A percentile compares a stretch with the other conserved stretches of the same genome.
Conservation (phyloP, 805 yeast species). For the Myxozyma mucilagina region DNA sequence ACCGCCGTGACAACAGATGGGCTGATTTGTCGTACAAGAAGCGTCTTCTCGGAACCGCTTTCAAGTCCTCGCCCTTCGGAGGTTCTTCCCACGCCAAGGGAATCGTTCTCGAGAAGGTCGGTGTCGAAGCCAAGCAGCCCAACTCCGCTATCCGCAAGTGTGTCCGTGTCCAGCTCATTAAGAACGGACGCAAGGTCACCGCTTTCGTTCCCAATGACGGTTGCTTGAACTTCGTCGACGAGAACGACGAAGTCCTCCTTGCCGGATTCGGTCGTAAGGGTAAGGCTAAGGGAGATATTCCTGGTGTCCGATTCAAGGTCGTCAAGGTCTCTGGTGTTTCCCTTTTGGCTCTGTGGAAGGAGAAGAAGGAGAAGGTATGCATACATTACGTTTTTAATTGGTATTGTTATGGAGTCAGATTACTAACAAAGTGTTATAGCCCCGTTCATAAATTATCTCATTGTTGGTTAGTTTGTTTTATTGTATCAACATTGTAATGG, state of each 20-base stretch:
- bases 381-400: slow-evolving; percentile 36
- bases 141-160: slow-evolving; percentile 99
- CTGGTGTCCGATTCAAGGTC: slow-evolving; percentile 99
- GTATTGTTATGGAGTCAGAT: not conserved
- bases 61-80: slow-evolving; percentile 99
- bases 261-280: slow-evolving; percentile 99
- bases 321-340: slow-evolving; percentile 99
- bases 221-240: slow-evolving; percentile 99
- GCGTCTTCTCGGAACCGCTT: slow-evolving; percentile 99
- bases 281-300: slow-evolving; percentile 99
- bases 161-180: slow-evolving; percentile 98
- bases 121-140: slow-evolving; percentile 99
- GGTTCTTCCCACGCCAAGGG: slow-evolving; percentile 99
- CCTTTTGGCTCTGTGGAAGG: slow-evolving; percentile 99
- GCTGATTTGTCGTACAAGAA: slow-evolving; percentile 98
- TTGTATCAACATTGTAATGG: slow-evolving; percentile 19
- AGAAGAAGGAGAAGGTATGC: slow-evolving; percentile 99
- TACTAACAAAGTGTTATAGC: not conserved
- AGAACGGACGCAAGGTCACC: slow-evolving; percentile 98
- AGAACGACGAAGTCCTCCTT: slow-evolving; percentile 98
- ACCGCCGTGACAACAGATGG: slow-evolving; percentile 99
- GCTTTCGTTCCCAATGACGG: slow-evolving; percentile 99
- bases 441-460: slow-evolving; percentile 18
- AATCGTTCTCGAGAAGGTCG: slow-evolving; percentile 98
- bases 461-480: slow-evolving; percentile 7